These are phyloP conservation scores for Chaetomium strumarium DNA, from an alignment of 2,329 filamentous ascomycete species.

Conservation along the genomic window DNA sequence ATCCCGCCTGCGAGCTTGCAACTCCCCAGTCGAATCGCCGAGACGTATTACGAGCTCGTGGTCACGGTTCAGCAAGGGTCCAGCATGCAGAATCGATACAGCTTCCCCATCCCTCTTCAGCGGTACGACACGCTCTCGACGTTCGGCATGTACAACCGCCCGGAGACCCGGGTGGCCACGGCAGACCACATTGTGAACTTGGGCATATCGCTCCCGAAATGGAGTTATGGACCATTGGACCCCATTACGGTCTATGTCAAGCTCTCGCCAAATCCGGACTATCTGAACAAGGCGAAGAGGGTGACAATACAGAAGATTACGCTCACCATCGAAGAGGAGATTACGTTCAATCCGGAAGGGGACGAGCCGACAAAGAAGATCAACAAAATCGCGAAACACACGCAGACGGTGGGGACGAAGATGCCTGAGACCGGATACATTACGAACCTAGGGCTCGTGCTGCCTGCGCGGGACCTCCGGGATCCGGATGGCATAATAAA, in stretches of 20 bases:
- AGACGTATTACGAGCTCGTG: constrained; percentile 95
- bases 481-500: constrained; percentile 85
- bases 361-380: constrained; percentile 89
- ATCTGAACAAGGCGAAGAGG: constrained; percentile 81
- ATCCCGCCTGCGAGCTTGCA: constrained; percentile 91
- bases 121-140: constrained; percentile 96
- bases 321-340: constrained; percentile 90
- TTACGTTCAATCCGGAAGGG: constrained; percentile 97
- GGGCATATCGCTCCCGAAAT: constrained; percentile 84
- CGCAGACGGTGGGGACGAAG: constrained; percentile 73
- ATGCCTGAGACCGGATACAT: constrained; percentile 88
- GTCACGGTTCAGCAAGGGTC: constrained; percentile 92
- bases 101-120: constrained; percentile 83
- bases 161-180: constrained; percentile 78
- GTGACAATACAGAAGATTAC: constrained; percentile 94
- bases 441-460: constrained; percentile 85
- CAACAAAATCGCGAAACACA: constrained; percentile 79
- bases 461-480: constrained; percentile 81
- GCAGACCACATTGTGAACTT: constrained; percentile 88
- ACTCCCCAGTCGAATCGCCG: constrained; percentile 85
- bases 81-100: constrained; percentile 80
- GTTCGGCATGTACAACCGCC: constrained; percentile 98
- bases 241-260: constrained; percentile 96
- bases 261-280: constrained; percentile 84
- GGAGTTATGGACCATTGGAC: constrained; percentile 94